These are phyloP conservation scores for Piper longum DNA, from an alignment of 164 flowering plant species.

Conservation along the genomic window DNA sequence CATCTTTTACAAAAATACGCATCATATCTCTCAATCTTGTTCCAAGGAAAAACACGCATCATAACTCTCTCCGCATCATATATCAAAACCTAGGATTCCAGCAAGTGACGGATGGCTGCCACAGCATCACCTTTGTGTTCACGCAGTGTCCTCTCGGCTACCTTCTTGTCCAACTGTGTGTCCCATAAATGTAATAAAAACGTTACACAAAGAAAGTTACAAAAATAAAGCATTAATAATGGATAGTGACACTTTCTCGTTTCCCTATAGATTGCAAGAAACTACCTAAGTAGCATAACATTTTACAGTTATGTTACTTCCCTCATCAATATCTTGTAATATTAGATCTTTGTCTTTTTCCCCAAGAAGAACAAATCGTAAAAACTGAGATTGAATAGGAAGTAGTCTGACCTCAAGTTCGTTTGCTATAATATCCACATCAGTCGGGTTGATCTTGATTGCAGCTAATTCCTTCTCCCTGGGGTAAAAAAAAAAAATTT, in stretches of 20 bases:
- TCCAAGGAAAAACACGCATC: too few species aligned
- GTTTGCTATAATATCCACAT: slow-evolving; percentile 82
- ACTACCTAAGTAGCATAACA: too few species aligned
- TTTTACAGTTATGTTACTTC: too few species aligned
- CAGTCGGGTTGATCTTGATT: slow-evolving; percentile 79
- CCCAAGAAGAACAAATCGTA: too few species aligned
- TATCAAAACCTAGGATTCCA: slow-evolving; percentile 12
- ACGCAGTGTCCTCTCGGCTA: slow-evolving; percentile 82
- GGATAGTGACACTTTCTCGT: too few species aligned
- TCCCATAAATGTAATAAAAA: not conserved
- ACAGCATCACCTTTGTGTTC: slow-evolving; percentile 99
- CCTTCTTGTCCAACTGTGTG: slow-evolving; percentile 84
- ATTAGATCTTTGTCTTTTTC: too few species aligned
- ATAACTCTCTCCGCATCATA: too few species aligned
- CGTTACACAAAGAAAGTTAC: not conserved
- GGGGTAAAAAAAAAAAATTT: not conserved
- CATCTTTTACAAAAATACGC: too few species aligned
- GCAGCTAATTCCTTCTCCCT: slow-evolving; percentile 94
- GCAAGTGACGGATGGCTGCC: slow-evolving; percentile 76
- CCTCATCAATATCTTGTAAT: too few species aligned
- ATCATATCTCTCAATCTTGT: too few species aligned
- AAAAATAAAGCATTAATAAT: too few species aligned
- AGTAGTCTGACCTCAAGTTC: slow-evolving; percentile 63
- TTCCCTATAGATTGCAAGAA: too few species aligned
- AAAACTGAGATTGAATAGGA: not conserved